Evolutionary conservation across 164 flowering plant species (phyloP).

Genomic region (Stephania cephalantha): DNA sequence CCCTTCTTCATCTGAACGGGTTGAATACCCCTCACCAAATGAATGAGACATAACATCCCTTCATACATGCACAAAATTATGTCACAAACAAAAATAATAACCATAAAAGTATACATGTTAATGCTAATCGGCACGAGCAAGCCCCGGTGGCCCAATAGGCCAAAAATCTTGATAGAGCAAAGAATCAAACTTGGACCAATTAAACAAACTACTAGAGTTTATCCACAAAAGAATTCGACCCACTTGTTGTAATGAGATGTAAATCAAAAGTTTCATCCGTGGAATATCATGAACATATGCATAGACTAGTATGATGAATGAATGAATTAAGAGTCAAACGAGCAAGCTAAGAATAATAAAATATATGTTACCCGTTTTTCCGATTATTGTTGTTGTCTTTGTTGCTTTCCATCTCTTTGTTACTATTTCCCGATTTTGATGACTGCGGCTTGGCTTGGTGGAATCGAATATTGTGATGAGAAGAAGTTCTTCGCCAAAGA

Average conservation of each 20-base stretch:
- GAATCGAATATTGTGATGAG: not conserved
- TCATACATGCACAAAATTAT: not conserved
- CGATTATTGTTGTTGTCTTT: not conserved
- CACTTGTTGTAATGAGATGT: not conserved
- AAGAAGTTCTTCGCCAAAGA: not conserved
- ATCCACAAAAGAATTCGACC: not conserved
- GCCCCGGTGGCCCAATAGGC: no score
- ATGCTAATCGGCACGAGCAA: no score
- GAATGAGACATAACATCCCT: conserved; percentile 69
- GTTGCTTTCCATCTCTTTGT: not conserved
- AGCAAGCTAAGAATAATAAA: no score
- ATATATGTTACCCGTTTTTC: not conserved
- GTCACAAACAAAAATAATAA: not conserved
- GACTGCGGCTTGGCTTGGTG: not conserved
- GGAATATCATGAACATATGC: no score
- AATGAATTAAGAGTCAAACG: no score
- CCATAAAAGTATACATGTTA: no score
- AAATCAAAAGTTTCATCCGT: no score
- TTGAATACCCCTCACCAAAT: conserved; percentile 74
- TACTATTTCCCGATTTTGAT: not conserved
- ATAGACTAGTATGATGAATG: no score
- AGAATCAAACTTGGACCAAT: no score
- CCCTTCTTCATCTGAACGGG: conserved; percentile 88
- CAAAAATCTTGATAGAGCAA: no score
- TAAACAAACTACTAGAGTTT: no score